Evolutionary conservation across 2,329 filamentous ascomycete genomes (phyloP), one percentile per base, ranked within the genome.

Genomic region (Plectosphaerella cucumerina): DNA sequence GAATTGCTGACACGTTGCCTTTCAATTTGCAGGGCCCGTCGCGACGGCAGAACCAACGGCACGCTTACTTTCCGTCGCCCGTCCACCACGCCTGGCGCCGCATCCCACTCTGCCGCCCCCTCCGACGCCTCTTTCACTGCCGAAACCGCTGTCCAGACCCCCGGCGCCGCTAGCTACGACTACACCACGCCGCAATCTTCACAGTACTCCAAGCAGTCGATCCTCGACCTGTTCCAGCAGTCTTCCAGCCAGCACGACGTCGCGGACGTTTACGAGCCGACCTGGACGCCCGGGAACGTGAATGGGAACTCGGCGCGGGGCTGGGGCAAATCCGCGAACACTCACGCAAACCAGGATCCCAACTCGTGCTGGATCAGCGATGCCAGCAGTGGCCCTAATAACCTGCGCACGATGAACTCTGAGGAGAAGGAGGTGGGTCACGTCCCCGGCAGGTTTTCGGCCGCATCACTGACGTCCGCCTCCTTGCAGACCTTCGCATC

Each of bases 361-460:
- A 90, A 94, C 56, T 82, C 93, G 41, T 97, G 92, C 68, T 99
- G 93, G 94, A 89, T 96, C 63, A 71, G 80, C 52, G 78, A 80
- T 53, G 90, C 89, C 21, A 78, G 80, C 49, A 77, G 84, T 43
- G 79, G 82, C 56, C 90, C 92, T 6, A 75, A 97, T 57, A 84
- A 84, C 26, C 67, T 96, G 57, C 77, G 82, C 55, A 84, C 88
- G 42, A 84, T 96, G 82, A 75, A 79, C 2, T 56, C 69, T 5
- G 78, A 83, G 53, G 84, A 87, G 69, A 82, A 76, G 63, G 78
- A 80, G 68, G 81, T 84, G 62, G 63, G 74, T 67, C n/a, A 20
- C 4, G 15, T 17, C 35, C 15, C n/a, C 10, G 17, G 39, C 12
- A 17, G 39, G n/a, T 20, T 20, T 6, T 3, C 51, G 50, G 39